Evolutionary conservation across 768 basidiomycete genomes (phyloP), one percentile per base, ranked within the genome.

Genomic region (Auricularia sp.): DNA sequence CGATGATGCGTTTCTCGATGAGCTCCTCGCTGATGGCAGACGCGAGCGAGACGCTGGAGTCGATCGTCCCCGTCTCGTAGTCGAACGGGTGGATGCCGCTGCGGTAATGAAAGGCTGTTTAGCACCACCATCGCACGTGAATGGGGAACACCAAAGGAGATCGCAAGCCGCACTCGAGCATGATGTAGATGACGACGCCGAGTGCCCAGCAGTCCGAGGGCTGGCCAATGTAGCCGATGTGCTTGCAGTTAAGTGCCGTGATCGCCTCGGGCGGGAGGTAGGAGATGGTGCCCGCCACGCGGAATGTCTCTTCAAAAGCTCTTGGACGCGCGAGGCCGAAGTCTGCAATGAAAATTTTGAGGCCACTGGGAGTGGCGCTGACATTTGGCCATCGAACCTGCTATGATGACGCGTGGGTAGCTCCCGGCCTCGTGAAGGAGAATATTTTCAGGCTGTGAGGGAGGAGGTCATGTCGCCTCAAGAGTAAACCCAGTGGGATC

Each of bases 171-270:
- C 76, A 93, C 92, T 83, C 82, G 61, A 94, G 77, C 90, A 93
- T 93, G 64, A 91, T 85, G 68, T 87, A 92, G 62, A 93, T 75
- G 63, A 90, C 85, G 4, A 92, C 82, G 4, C 92, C 92, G 13
- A 88, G 83, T 69, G 91, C 92, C 92, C 92, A 94, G 70, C 91
- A 93, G 73, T 94, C 92, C 2, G 90, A 82, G n/a, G 90, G 89
- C 87, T 92, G 88, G 21, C 90, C 90, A 37, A 81, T 74, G 14
- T 91, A 92, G 62, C 88, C 85, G 54, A 89, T 74, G 65, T 89
- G 79, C 68, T 86, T 87, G 68, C 88, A 79, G 69, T 92, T 88
- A 51, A 93, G 76, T 6, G 91, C 91, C 10, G 89, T 78, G 44
- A 94, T 83, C 11, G 90, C 92, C 74, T 94, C 92, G 0, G 91